These are phyloP conservation scores for Neurospora sp. DNA, from an alignment of 495 filamentous ascomycete species.

Conservation along the genomic window DNA sequence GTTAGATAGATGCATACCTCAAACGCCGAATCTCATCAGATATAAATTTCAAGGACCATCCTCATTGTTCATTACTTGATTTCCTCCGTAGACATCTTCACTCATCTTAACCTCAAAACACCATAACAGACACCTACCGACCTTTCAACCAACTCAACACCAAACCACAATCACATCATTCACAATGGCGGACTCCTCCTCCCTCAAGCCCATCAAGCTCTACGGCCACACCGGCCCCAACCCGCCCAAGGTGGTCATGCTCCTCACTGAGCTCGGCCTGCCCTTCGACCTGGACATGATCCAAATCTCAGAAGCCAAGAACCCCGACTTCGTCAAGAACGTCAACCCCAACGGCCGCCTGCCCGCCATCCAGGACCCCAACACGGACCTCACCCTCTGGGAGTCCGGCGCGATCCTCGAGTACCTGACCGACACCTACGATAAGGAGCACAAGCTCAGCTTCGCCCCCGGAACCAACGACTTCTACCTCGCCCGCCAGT, in stretches of 20 bases:
- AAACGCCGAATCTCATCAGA: background rate
- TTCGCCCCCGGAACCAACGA: conserved; percentile 40
- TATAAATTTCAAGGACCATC: background rate
- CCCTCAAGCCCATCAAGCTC: conserved; percentile 27
- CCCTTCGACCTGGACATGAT: conserved; percentile 39
- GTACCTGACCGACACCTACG: conserved; percentile 65
- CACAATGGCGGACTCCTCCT: background rate
- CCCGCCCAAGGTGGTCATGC: conserved; percentile 48
- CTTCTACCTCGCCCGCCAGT: conserved; percentile 49
- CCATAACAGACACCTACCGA: background rate
- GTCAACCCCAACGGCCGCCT: conserved; percentile 68
- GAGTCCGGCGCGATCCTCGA: conserved; percentile 66
- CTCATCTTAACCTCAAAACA: background rate
- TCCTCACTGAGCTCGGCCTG: conserved; percentile 54
- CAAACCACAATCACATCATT: background rate
- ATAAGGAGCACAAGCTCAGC: conserved; percentile 49
- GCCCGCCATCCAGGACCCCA: conserved; percentile 54
- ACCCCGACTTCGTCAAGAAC: conserved; percentile 34
- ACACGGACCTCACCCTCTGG: conserved; percentile 57
- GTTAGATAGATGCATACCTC: background rate
- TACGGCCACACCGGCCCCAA: conserved; percentile 31
- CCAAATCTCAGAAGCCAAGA: conserved; percentile 45
- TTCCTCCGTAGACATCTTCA: background rate
- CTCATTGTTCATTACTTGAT: background rate
- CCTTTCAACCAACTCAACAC: background rate